Evolutionary conservation across 257 asterid genomes (phyloP).

Genomic region (Salvia rosmarinus): DNA sequence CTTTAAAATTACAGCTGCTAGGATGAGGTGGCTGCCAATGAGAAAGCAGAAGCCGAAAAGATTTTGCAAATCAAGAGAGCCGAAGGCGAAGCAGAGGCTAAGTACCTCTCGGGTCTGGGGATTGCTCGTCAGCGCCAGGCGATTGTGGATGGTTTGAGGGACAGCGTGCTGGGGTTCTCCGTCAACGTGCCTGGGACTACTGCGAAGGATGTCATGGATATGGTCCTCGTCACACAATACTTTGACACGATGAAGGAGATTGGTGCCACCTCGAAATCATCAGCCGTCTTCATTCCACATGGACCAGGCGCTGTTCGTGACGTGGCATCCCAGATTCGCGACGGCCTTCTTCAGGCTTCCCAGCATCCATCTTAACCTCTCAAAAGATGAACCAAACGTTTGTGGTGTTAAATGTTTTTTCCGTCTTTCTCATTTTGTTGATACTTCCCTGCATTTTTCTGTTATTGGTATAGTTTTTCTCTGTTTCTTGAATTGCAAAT

Average conservation of each 20-base stretch:
- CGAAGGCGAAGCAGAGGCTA: slow-evolving; percentile 93
- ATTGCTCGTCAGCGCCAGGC: slow-evolving; percentile 94
- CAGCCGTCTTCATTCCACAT: slow-evolving; percentile 81
- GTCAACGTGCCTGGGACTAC: slow-evolving; percentile 84
- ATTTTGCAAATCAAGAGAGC: slow-evolving; percentile 83
- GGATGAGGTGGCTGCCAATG: slow-evolving; percentile 85
- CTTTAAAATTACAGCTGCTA: slow-evolving; percentile 57
- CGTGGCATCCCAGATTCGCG: slow-evolving; percentile 82
- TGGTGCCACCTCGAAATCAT: slow-evolving; percentile 72
- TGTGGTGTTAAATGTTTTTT: not conserved
- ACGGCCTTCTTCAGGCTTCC: slow-evolving; percentile 75
- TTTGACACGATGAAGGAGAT: slow-evolving; percentile 88
- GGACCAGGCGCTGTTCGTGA: slow-evolving; percentile 89
- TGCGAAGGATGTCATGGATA: slow-evolving; percentile 87
- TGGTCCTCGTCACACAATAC: slow-evolving; percentile 84
- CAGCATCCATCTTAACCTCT: slow-evolving; percentile 20
- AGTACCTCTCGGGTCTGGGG: slow-evolving; percentile 79
- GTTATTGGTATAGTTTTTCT: not conserved
- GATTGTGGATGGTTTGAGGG: slow-evolving; percentile 90
- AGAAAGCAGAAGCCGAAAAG: slow-evolving; percentile 91
- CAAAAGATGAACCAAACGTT: not conserved
- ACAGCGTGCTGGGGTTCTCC: slow-evolving; percentile 79
- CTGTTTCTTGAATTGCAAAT: slow-evolving; percentile 33
- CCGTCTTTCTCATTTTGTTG: slow-evolving; percentile 13
- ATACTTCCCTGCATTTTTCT: not conserved